phyloP scores from a whole-genome alignment of 148 eudicot species.

The Rheum nobile region DNA sequence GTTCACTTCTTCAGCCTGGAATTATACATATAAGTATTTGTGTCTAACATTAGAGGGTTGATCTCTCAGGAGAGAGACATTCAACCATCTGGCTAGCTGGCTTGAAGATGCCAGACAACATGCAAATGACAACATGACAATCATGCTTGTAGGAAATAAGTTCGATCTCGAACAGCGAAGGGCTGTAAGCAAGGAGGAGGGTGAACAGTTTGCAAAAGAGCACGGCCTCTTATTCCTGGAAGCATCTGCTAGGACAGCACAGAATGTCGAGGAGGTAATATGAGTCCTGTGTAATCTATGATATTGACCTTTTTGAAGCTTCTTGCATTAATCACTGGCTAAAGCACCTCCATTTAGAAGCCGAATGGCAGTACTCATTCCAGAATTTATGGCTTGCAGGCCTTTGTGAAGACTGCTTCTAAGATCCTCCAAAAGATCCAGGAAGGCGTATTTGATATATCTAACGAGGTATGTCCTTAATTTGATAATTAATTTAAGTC shows the following conservation, averaged over 20 bases:
- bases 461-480: constrained; percentile 44
- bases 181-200: constrained; percentile 81
- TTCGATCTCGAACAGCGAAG: constrained; percentile 65
- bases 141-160: constrained; percentile 70
- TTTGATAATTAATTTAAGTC: not conserved
- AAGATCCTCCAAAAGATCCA: constrained; percentile 52
- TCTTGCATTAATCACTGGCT: not conserved
- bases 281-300: not conserved
- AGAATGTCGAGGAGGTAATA: constrained; percentile 61
- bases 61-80: constrained; percentile 53
- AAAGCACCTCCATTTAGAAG: not conserved
- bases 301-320: not conserved
- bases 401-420: constrained; percentile 48
- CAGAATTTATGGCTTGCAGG: constrained; percentile 21
- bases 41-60: not conserved
- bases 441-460: constrained; percentile 60
- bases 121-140: constrained; percentile 70
- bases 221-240: constrained; percentile 64
- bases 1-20: not conserved
- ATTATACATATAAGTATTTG: not conserved
- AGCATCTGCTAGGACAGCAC: constrained; percentile 66
- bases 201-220: constrained; percentile 77
- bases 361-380: not conserved
- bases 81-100: constrained; percentile 68
- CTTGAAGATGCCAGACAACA: constrained; percentile 79